These are phyloP conservation scores for Acrocalymma vagum DNA, from an alignment of 2,329 filamentous ascomycete genomes.

Conservation along the genomic window DNA sequence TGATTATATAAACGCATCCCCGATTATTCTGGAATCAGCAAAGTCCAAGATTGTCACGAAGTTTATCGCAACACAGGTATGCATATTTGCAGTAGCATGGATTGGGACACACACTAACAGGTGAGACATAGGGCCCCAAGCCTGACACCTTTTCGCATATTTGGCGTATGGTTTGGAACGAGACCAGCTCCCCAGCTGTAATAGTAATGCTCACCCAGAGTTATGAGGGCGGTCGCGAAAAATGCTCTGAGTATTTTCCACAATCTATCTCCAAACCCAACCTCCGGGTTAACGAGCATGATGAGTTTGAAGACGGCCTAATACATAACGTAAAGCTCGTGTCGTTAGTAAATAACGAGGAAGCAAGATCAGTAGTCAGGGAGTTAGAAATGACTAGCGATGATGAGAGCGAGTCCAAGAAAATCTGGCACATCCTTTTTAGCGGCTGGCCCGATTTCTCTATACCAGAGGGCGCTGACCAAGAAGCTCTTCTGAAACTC, in stretches of 20 bases:
- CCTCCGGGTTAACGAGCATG: conserved; percentile 64
- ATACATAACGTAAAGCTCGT: conserved; percentile 72
- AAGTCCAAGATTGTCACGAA: conserved; percentile 51
- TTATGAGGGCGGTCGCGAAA: conserved; percentile 76
- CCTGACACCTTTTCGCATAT: conserved; percentile 76
- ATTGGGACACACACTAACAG: conserved; percentile 2
- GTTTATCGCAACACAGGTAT: conserved; percentile 87
- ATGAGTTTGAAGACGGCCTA: conserved; percentile 71
- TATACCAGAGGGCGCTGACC: conserved; percentile 73
- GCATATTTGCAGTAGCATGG: background rate
- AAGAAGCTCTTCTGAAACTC: conserved; percentile 71
- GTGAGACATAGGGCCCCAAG: conserved; percentile 73
- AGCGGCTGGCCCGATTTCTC: conserved; percentile 87
- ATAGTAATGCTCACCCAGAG: conserved; percentile 94
- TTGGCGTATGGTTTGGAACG: conserved; percentile 93
- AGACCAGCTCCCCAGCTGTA: conserved; percentile 71
- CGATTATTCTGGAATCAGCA: conserved; percentile 51
- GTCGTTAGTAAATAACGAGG: conserved; percentile 61
- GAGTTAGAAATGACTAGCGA: conserved; percentile 65
- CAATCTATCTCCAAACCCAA: conserved; percentile 45
- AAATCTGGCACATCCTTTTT: conserved; percentile 84
- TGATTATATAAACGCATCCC: conserved; percentile 60
- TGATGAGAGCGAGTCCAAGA: conserved; percentile 61
- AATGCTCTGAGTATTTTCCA: conserved; percentile 90
- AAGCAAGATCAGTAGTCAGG: conserved; percentile 72